phyloP scores from a whole-genome alignment of 2,329 filamentous ascomycete species.

The Colletotrichum limetticola region DNA sequence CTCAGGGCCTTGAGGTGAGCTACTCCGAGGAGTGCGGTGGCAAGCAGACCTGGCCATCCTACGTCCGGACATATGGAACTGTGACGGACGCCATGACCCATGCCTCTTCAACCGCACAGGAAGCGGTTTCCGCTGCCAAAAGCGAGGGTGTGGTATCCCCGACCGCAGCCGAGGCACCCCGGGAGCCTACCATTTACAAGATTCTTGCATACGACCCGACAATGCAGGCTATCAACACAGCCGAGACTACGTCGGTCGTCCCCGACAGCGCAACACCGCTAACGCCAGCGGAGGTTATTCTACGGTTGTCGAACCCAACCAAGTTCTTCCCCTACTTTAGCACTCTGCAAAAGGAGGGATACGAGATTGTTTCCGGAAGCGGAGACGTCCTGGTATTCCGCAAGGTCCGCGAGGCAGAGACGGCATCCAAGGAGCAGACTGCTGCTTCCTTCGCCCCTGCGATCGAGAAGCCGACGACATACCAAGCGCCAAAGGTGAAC shows the following conservation, averaged over 20 bases:
- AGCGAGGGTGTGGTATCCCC: not conserved
- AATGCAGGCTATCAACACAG: conserved; percentile 66
- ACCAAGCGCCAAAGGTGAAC: conserved; percentile 53
- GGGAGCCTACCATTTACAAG: conserved; percentile 62
- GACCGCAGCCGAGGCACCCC: conserved; percentile 8
- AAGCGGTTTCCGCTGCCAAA: not conserved
- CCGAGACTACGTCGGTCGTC: conserved; percentile 69
- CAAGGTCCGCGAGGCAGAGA: conserved; percentile 58
- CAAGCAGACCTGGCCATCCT: conserved; percentile 46
- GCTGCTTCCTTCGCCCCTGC: not conserved
- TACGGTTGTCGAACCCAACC: conserved; percentile 69
- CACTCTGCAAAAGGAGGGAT: conserved; percentile 68
- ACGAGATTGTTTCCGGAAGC: conserved; percentile 72
- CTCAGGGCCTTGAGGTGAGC: conserved; percentile 60
- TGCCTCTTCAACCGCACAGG: not conserved
- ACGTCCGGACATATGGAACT: conserved; percentile 47
- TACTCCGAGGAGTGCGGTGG: conserved; percentile 56
- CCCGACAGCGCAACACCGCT: conserved; percentile 59
- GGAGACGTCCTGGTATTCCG: conserved; percentile 75
- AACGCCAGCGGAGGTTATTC: conserved; percentile 69
- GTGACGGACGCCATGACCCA: conserved; percentile 18
- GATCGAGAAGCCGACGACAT: conserved; percentile 32
- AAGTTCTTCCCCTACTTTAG: conserved; percentile 74
- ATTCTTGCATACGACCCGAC: conserved; percentile 73
- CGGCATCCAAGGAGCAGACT: conserved; percentile 29